Evolutionary conservation across 306 rosid genomes (phyloP).

Genomic region (Acmispon strigosus): DNA sequence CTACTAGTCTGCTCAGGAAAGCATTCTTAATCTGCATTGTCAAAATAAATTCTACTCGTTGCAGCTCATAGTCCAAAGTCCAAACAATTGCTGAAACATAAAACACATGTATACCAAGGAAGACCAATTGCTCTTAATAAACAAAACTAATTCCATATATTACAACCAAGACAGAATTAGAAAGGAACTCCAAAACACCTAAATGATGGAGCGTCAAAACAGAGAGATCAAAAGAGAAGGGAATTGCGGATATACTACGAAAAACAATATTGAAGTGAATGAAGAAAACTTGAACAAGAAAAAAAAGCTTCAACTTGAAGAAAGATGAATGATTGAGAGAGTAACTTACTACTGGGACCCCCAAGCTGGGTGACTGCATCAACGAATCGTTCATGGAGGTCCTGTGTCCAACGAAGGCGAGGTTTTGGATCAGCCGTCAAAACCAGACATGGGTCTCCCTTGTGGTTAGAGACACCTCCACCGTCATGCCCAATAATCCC

Average conservation of each 20-base stretch:
- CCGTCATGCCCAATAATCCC: conserved; percentile 41
- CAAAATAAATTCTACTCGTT: background rate
- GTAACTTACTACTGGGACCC: conserved; percentile 64
- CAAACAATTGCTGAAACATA: background rate
- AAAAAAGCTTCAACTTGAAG: background rate
- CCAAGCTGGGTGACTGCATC: conserved; percentile 98
- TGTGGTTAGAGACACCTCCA: conserved; percentile 24
- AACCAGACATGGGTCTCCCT: conserved; percentile 89
- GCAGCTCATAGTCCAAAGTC: background rate
- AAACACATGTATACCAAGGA: background rate
- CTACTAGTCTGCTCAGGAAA: background rate
- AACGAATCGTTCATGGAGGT: conserved; percentile 89
- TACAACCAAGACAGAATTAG: background rate
- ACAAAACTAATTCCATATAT: background rate
- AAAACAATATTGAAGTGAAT: background rate
- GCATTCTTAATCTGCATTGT: conserved; percentile 13
- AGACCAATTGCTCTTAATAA: background rate
- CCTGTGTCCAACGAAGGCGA: conserved; percentile 98
- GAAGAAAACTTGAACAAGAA: background rate
- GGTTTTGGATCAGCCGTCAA: conserved; percentile 98
- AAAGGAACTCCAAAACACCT: background rate
- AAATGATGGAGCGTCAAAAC: background rate
- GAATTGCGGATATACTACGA: background rate
- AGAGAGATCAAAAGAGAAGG: background rate
- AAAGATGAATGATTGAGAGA: background rate